Percentiles rank a stretch among this genome's conserved stretches.
Conservation (phyloP, 768 basidiomycete genomes). For the Trametes cubensis region DNA sequence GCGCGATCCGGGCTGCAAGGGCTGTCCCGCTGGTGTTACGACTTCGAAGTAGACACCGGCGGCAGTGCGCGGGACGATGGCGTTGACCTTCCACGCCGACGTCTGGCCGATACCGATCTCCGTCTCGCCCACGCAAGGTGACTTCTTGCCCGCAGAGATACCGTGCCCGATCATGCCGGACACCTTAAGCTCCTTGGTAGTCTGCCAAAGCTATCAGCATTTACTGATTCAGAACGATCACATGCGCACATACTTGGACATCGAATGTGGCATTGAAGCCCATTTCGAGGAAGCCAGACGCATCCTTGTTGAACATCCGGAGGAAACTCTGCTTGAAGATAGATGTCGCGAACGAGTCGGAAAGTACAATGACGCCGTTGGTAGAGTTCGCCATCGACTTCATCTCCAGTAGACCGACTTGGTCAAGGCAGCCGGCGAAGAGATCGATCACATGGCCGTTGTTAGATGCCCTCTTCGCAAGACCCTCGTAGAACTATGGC, state of each 20-base stretch:
- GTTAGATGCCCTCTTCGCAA: constrained; percentile 89
- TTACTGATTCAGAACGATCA: not conserved
- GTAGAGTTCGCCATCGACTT: constrained; percentile 93
- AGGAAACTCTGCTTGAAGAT: constrained; percentile 99
- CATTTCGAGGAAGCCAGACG: constrained; percentile 90
- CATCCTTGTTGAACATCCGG: constrained; percentile 89
- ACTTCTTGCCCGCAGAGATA: constrained; percentile 97
- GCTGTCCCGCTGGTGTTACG: constrained; percentile 94
- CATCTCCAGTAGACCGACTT: constrained; percentile 98
- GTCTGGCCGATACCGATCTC: constrained; percentile 99
- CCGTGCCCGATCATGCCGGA: constrained; percentile 98
- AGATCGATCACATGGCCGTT: constrained; percentile 96
- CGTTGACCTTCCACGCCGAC: constrained; percentile 97
- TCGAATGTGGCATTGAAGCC: constrained; percentile 99
- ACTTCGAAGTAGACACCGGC: constrained; percentile 97
- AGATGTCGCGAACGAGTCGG: constrained; percentile 95
- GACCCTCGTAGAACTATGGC: constrained; percentile 87
- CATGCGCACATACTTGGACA: constrained; percentile 66
- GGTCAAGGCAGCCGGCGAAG: constrained; percentile 96
- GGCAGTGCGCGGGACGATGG: constrained; percentile 83
- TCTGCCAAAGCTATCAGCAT: constrained; percentile 48
- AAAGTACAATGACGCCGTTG: constrained; percentile 93
- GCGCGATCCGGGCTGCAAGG: constrained; percentile 83
- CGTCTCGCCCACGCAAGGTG: constrained; percentile 94
- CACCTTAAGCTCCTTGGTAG: constrained; percentile 97